Evolutionary conservation across 495 filamentous ascomycete species (phyloP).

Genomic region (Parmelia sp.): DNA sequence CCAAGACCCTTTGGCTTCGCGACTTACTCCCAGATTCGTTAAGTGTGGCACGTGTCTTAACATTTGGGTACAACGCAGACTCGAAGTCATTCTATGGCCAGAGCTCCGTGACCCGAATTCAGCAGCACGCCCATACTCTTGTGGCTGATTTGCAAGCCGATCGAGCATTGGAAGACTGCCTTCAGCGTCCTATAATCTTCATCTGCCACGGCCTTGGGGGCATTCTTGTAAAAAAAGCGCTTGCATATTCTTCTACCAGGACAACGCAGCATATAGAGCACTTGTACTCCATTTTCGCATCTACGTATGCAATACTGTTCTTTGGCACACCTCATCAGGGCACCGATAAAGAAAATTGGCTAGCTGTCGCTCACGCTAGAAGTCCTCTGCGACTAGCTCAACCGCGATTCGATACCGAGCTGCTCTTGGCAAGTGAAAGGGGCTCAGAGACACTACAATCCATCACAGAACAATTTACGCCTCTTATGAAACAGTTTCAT

Average conservation of each 20-base stretch:
- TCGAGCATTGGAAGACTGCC: slow-evolving; percentile 24
- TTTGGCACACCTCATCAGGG: slow-evolving; percentile 33
- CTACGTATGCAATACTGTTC: slow-evolving; percentile 31
- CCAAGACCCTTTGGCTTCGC: slow-evolving; percentile 20
- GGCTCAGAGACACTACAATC: slow-evolving; percentile 31
- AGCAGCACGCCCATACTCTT: slow-evolving; percentile 24
- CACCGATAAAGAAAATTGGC: slow-evolving; percentile 14
- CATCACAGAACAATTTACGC: slow-evolving; percentile 35
- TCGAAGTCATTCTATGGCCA: slow-evolving; percentile 21
- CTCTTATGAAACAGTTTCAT: slow-evolving; percentile 35
- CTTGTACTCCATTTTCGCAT: slow-evolving; percentile 29
- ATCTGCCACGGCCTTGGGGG: slow-evolving; percentile 46
- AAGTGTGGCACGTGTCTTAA: slow-evolving; percentile 19
- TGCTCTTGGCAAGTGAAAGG: slow-evolving; percentile 24
- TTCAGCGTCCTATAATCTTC: slow-evolving; percentile 38
- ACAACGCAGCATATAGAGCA: slow-evolving; percentile 26
- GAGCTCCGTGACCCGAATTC: slow-evolving; percentile 22
- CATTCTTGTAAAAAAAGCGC: slow-evolving; percentile 37
- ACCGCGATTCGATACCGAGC: slow-evolving; percentile 11
- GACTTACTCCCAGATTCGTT: slow-evolving; percentile 20
- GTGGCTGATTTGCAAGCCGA: slow-evolving; percentile 28
- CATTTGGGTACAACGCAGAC: slow-evolving; percentile 20
- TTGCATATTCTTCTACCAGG: slow-evolving; percentile 28
- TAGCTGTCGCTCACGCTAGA: neutral
- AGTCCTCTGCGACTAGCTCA: neutral